Conservation (phyloP, 345 rosid species). For the Eucalyptus melliodora region DNA sequence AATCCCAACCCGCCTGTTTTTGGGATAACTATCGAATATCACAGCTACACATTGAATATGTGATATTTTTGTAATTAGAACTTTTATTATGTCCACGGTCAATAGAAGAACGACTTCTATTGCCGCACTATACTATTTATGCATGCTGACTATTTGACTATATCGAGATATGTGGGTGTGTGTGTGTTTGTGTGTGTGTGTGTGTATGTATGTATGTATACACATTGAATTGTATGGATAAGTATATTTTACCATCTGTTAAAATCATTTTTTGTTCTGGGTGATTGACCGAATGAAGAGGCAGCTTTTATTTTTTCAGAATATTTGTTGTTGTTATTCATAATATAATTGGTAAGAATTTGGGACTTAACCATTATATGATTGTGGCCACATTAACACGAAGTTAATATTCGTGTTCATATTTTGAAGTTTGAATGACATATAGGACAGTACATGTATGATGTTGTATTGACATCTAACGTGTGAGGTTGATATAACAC, state of each 20-base stretch:
- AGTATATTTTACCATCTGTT: too few species aligned
- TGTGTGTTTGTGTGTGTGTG: too few species aligned
- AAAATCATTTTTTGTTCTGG: not conserved
- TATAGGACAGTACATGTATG: rapidly evolving
- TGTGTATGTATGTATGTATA: too few species aligned
- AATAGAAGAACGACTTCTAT: too few species aligned
- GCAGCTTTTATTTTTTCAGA: not conserved
- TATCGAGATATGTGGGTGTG: not conserved
- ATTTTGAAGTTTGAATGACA: too few species aligned
- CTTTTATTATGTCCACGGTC: not conserved
- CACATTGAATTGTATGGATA: too few species aligned
- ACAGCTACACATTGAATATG: not conserved
- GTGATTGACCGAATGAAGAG: not conserved
- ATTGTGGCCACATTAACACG: too few species aligned
- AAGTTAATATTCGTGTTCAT: too few species aligned
- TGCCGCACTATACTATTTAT: not conserved
- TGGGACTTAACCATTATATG: not conserved
- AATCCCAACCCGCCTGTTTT: too few species aligned
- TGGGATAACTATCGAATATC: not conserved
- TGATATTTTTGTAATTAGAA: too few species aligned
- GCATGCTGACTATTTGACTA: not conserved
- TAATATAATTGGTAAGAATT: not conserved
- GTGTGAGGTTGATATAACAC: too few species aligned
- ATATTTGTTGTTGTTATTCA: not conserved
- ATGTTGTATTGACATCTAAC: rapidly evolving